phyloP scores from a whole-genome alignment of 805 yeast genomes.

The Candida morakotiae region DNA sequence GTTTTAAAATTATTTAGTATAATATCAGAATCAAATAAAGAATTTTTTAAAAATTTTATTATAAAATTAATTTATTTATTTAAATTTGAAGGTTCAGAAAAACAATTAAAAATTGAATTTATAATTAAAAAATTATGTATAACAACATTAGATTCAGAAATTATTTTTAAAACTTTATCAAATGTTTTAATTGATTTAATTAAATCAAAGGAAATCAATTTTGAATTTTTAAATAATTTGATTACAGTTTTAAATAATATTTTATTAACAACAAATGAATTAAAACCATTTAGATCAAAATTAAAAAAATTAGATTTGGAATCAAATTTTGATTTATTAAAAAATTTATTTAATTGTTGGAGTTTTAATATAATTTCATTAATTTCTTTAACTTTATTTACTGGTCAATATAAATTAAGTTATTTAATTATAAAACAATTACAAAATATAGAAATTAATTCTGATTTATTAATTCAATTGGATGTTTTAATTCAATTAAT shows the following conservation, averaged over 20 bases:
- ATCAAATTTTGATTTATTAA: slow-evolving; percentile 62
- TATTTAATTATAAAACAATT: slow-evolving; percentile 76
- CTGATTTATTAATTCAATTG: slow-evolving; percentile 76
- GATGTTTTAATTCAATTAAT: slow-evolving; percentile 86
- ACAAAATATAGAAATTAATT: slow-evolving; percentile 76
- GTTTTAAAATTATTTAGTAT: slow-evolving; percentile 70
- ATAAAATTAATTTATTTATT: slow-evolving; percentile 65
- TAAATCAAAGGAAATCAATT: slow-evolving; percentile 29
- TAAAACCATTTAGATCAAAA: slow-evolving; percentile 63
- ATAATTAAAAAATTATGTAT: slow-evolving; percentile 81
- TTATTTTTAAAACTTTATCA: slow-evolving; percentile 77
- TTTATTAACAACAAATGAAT: slow-evolving; percentile 80
- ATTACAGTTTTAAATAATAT: slow-evolving; percentile 86
- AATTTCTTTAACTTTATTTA: slow-evolving; percentile 74
- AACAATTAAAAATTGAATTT: slow-evolving; percentile 48
- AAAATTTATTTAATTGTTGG: slow-evolving; percentile 83
- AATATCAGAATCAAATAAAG: slow-evolving; percentile 71
- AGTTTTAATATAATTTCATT: slow-evolving; percentile 88
- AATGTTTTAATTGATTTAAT: slow-evolving; percentile 51
- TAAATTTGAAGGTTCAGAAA: slow-evolving; percentile 56
- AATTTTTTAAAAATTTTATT: slow-evolving; percentile 72
- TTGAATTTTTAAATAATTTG: slow-evolving; percentile 72
- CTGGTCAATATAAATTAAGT: slow-evolving; percentile 86
- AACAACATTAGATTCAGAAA: slow-evolving; percentile 73
- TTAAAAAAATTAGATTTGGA: slow-evolving; percentile 50